Percentiles rank a stretch among this genome's conserved stretches.
Conservation (phyloP, 495 filamentous ascomycete genomes). For the Penicillium angulare region DNA sequence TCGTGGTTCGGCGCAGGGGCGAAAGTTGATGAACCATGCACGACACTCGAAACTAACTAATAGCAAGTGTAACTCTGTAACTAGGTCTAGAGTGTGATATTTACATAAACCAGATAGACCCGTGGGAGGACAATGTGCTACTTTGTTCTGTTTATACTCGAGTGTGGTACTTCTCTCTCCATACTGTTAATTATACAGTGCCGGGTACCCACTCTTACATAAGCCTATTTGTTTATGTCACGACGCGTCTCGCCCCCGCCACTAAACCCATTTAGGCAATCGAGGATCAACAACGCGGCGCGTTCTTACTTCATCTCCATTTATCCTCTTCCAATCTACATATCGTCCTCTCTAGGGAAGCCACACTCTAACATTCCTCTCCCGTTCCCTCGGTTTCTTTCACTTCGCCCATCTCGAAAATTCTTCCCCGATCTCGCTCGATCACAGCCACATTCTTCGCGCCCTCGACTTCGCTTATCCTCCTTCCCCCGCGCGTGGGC, state of each 20-base stretch:
- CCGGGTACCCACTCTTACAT: too few relatives aligned
- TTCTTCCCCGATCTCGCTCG: background rate
- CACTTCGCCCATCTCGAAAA: background rate
- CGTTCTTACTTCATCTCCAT: constrained; percentile 18
- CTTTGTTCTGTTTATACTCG: too few relatives aligned
- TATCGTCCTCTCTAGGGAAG: too few relatives aligned
- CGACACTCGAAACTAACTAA: too few relatives aligned
- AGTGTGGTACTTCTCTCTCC: too few relatives aligned
- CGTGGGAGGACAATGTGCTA: too few relatives aligned
- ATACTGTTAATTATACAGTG: too few relatives aligned
- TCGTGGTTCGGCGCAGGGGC: constrained; percentile 12
- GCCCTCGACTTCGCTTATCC: background rate
- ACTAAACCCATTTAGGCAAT: constrained; percentile 20
- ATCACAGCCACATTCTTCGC: constrained; percentile 3
- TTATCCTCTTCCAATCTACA: constrained; percentile 1
- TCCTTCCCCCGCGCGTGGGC: constrained; percentile 19
- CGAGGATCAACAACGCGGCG: constrained; percentile 34
- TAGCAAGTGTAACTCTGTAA: too few relatives aligned
- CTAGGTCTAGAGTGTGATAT: too few relatives aligned
- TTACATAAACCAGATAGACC: too few relatives aligned
- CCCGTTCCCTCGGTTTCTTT: too few relatives aligned
- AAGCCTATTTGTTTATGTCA: constrained; percentile 33
- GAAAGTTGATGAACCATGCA: background rate
- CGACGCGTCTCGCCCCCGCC: constrained; percentile 28
- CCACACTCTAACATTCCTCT: too few relatives aligned